Base-by-base conservation (phyloP, 208 protist genomes). In the Trypanosoma cruzi region DNA sequence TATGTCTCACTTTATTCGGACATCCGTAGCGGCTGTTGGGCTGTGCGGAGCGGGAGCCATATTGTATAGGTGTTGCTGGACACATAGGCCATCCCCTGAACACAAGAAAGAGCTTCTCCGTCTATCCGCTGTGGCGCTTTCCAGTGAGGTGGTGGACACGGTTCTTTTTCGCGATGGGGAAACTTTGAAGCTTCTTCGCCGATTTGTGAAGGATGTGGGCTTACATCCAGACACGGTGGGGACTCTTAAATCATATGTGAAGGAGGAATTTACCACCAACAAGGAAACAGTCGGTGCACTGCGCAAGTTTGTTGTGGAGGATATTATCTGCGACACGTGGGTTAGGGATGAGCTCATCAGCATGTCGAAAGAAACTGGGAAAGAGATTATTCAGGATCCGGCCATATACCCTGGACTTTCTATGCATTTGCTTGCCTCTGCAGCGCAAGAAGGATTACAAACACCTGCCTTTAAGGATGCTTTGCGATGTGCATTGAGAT, bases 331-430 rank as follows among this genome's bases (percentile, higher is more conserved):
- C 37, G 91, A 96, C 63, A 16, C 63, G 14, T 96, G 88, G 86
- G 91, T 96, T 56, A 78, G 79, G 50, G 91, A 96, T 58, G 87
- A 96, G 60, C 86, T 96, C 24, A 71, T 94, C 34, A 81, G 71
- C 24, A 72, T 92, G 49, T 85, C 77, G 18, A 74, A 77, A 53
- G 81, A 88, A 29, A 58, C 85, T 1, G 79, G 79, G 2, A 81
- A 73, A 26, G 77, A 79, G 10, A 66, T 92, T 29, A 80, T 81
- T 61, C 53, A 37, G 20, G 88, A 96, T 80, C 68, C 59, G 1
- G 71, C 75, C 37, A 48, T 96, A 7, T 90, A 80, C 70, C 88
- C 86, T 20, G 54, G 60, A 8, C 79, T 75, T 29, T 70, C 90
- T 11, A 68, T 95, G 8, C 24, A 34, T 31, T 82, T 83, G 52